A percentile compares a stretch with the other conserved stretches of the same genome.
Conservation (phyloP, 2,329 filamentous ascomycete genomes). For the Myriosclerotinia duriaeana region DNA sequence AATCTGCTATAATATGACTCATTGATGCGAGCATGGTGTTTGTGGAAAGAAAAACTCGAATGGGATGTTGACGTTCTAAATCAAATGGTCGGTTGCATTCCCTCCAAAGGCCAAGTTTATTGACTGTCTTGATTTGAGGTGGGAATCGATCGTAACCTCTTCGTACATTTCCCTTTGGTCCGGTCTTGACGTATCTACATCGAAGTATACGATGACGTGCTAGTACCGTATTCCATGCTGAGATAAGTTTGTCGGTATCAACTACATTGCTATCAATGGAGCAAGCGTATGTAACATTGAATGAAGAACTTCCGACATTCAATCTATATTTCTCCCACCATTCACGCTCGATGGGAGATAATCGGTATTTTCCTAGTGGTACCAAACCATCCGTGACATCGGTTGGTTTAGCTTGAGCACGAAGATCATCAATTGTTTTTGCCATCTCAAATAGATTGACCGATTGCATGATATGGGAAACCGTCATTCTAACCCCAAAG, state of each 20-base stretch:
- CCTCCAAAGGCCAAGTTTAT: conserved; percentile 23
- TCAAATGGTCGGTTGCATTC: conserved; percentile 36
- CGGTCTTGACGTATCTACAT: conserved; percentile 21
- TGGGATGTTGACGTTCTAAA: conserved; percentile 30
- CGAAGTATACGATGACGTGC: conserved; percentile 24
- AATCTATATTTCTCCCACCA: conserved; percentile 23
- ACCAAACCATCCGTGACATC: not conserved
- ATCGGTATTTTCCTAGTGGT: conserved; percentile 10
- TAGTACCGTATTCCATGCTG: conserved; percentile 33
- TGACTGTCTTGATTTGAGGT: conserved; percentile 18
- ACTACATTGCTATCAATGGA: conserved; percentile 20
- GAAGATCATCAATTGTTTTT: conserved; percentile 8
- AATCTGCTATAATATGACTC: conserved; percentile 42
- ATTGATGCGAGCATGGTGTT: conserved; percentile 34
- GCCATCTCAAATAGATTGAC: conserved; percentile 15
- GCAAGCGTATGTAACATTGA: conserved; percentile 38
- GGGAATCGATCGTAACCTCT: conserved; percentile 17
- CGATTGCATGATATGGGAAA: conserved; percentile 30
- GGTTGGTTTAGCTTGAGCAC: not conserved
- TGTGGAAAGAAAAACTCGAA: conserved; percentile 37
- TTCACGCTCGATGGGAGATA: conserved; percentile 25
- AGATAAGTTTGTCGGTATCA: conserved; percentile 28
- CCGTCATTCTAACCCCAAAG: conserved; percentile 26
- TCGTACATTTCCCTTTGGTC: not conserved
- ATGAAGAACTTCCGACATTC: conserved; percentile 29